A percentile compares a stretch with the other conserved stretches of the same genome.
Conservation (phyloP, 352 stramenopile genomes). For the Globisporangium paroecandrum region DNA sequence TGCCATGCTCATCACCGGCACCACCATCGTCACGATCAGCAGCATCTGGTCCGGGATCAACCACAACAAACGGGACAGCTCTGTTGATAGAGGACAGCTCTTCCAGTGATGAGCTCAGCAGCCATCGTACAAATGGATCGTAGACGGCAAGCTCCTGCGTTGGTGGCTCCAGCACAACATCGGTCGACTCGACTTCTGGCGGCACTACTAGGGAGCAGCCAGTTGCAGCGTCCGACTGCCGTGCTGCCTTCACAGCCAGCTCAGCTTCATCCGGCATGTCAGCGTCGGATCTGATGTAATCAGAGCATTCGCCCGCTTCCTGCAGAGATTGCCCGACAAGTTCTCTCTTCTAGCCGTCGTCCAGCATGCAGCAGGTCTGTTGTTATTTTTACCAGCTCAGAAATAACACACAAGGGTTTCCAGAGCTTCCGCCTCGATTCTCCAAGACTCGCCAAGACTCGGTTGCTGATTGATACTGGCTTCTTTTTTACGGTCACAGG, state of each 20-base stretch:
- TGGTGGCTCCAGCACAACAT: conserved; percentile 27
- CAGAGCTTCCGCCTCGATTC: not conserved
- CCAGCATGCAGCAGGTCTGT: not conserved
- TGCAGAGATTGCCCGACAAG: conserved; percentile 3
- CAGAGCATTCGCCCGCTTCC: conserved; percentile 6
- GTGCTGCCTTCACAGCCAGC: not conserved
- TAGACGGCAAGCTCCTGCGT: conserved; percentile 36
- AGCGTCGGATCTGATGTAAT: conserved; percentile 3
- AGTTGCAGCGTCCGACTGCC: not conserved
- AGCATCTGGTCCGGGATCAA: not conserved
- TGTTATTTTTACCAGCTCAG: conserved; percentile 15
- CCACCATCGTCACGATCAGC: not conserved
- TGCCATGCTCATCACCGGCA: not conserved
- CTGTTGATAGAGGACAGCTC: conserved; percentile 37
- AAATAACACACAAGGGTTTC: not conserved
- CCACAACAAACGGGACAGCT: conserved; percentile 21
- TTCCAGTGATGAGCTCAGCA: conserved; percentile 42
- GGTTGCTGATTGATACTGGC: not conserved
- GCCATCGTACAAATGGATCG: conserved; percentile 59
- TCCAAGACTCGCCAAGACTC: not conserved
- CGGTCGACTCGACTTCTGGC: conserved; percentile 14
- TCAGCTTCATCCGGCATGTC: conserved; percentile 9
- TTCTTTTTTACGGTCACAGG: conserved; percentile 11
- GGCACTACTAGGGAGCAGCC: not conserved
- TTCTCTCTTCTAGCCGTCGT: not conserved